Evolutionary conservation across 768 basidiomycete species (phyloP).

Genomic region (Pleurotus pulmonarius): DNA sequence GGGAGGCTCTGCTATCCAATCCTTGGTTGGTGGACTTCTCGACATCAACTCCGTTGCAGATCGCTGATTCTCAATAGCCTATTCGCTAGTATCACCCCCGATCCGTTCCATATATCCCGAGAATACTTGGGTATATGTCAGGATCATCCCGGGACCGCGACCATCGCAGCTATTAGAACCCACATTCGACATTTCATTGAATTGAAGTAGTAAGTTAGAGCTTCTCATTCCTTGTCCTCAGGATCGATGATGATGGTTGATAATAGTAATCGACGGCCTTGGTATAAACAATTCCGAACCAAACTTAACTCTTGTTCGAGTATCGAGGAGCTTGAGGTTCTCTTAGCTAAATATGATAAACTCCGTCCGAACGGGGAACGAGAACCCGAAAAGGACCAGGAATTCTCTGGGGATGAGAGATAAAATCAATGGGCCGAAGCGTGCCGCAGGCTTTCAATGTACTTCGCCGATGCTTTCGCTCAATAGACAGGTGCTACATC

Average conservation of each 20-base stretch:
- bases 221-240: conserved; percentile 3
- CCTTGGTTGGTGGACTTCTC: conserved; percentile 49
- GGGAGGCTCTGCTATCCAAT: conserved; percentile 71
- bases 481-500: no score
- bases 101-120: conserved; percentile 62
- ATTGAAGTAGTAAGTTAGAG: conserved; percentile 55
- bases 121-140: conserved; percentile 68
- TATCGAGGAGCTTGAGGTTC: conserved; percentile 41
- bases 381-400: no score
- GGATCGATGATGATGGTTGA: background rate
- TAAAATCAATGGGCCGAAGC: no score
- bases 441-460: no score
- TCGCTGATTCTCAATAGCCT: conserved; percentile 34
- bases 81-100: conserved; percentile 50
- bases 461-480: no score
- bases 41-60: conserved; percentile 5
- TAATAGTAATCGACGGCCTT: conserved; percentile 44
- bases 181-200: conserved; percentile 69
- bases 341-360: conserved; percentile 23
- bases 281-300: conserved; percentile 54
- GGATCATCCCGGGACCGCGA: conserved; percentile 44
- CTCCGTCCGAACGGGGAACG: background rate
- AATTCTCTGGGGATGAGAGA: no score
- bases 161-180: conserved; percentile 48
- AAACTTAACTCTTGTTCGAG: conserved; percentile 37